Conservation (phyloP, 1,284 basidiomycete species). For the Termitomyces sp. region DNA sequence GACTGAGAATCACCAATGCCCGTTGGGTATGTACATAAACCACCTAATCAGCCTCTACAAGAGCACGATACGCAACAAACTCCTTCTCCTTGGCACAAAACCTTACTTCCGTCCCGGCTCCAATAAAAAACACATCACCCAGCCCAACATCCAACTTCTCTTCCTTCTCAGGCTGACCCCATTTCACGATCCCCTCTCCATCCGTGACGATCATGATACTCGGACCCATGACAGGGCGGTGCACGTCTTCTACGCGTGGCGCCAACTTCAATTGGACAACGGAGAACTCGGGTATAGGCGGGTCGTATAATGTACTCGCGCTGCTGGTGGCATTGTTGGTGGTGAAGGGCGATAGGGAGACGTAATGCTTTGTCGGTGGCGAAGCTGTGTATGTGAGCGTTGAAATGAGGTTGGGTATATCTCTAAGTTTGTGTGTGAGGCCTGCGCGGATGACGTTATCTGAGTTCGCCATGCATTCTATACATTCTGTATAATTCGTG, state of each 20-base stretch:
- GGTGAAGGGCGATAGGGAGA: conserved; percentile 52
- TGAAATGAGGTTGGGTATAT: conserved; percentile 84
- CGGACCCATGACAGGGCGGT: conserved; percentile 72
- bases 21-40: not conserved
- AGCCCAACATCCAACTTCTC: conserved; percentile 41
- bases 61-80: conserved; percentile 72
- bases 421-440: conserved; percentile 93
- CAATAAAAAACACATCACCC: conserved; percentile 85
- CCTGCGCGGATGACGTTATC: conserved; percentile 99
- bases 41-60: conserved; percentile 42
- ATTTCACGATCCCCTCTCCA: conserved; percentile 57
- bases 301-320: conserved; percentile 71
- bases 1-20: too few species aligned
- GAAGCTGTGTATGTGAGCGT: conserved; percentile 86
- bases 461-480: conserved; percentile 97
- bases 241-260: conserved; percentile 44
- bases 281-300: conserved; percentile 92
- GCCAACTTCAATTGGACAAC: conserved; percentile 66
- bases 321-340: not conserved
- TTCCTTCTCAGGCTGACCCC: conserved; percentile 25
- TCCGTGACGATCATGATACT: conserved; percentile 78
- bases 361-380: conserved; percentile 63
- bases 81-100: conserved; percentile 32
- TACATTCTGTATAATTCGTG: conserved; percentile 62
- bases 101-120: conserved; percentile 59